A percentile compares a stretch with the other conserved stretches of the same genome.
These are phyloP conservation scores for Fennellomyces sp. DNA, from an alignment of 371 early-diverging fungal genomes.

Conservation along the genomic window DNA sequence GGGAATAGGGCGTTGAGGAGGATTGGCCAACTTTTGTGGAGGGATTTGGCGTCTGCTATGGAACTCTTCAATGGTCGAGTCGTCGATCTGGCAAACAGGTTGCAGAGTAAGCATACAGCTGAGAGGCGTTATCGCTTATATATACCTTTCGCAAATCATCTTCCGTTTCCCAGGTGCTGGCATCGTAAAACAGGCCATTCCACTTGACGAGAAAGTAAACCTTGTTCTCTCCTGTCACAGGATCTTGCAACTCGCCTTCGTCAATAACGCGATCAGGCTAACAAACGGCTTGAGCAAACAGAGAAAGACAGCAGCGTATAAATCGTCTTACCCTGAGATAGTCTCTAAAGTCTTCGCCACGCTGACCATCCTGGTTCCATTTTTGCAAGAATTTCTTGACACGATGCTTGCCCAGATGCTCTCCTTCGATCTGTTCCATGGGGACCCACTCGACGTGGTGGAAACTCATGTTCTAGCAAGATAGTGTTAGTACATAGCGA, in stretches of 20 bases:
- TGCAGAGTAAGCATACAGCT: neutral
- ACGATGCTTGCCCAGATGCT: constrained; percentile 77
- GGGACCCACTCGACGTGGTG: constrained; percentile 88
- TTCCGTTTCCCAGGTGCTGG: constrained; percentile 86
- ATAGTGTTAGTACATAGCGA: neutral
- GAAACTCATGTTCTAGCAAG: constrained; percentile 67
- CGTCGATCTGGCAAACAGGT: constrained; percentile 47
- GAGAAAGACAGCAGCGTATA: too few species aligned
- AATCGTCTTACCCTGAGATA: constrained; percentile 55
- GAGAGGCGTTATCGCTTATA: neutral
- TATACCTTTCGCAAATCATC: constrained; percentile 64
- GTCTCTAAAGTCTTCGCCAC: constrained; percentile 60
- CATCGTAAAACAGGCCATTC: constrained; percentile 88
- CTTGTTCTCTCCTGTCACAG: constrained; percentile 53
- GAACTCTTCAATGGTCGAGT: constrained; percentile 60
- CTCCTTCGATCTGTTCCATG: constrained; percentile 62
- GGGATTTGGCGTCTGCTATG: constrained; percentile 52
- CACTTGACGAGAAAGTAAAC: constrained; percentile 91
- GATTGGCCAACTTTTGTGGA: constrained; percentile 40
- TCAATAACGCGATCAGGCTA: constrained; percentile 86
- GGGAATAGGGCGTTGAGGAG: constrained; percentile 55
- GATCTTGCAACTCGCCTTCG: constrained; percentile 75
- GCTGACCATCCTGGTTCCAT: constrained; percentile 52
- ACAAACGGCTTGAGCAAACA: too few species aligned
- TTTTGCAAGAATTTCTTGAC: constrained; percentile 80